A percentile compares a stretch with the other conserved stretches of the same genome.
phyloP scores from a whole-genome alignment of 2,329 filamentous ascomycete genomes.

The Sclerotinia trifoliorum region DNA sequence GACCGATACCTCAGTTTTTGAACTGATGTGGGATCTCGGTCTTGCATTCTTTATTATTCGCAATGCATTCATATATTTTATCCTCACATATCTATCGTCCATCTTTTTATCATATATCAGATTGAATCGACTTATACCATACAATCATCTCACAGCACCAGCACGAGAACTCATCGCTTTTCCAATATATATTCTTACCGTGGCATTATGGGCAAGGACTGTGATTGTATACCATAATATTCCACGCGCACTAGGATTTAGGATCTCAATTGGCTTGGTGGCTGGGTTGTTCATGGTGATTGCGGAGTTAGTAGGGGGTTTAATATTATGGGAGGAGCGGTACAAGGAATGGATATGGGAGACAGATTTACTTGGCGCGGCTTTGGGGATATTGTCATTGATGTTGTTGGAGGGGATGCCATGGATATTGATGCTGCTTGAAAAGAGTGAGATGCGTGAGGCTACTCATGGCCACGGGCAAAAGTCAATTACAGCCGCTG shows the following conservation, averaged over 20 bases:
- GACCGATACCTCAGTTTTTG: slow-evolving; percentile 41
- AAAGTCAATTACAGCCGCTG: slow-evolving; percentile 26
- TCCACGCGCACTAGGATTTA: slow-evolving; percentile 36
- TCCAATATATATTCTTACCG: slow-evolving; percentile 28
- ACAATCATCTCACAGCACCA: slow-evolving; percentile 29
- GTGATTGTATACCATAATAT: slow-evolving; percentile 37
- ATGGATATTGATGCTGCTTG: slow-evolving; percentile 35
- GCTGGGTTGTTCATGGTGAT: slow-evolving; percentile 34
- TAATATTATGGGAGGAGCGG: slow-evolving; percentile 32
- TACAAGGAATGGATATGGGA: slow-evolving; percentile 31
- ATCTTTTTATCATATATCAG: slow-evolving; percentile 26
- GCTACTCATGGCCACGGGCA: slow-evolving; percentile 34
- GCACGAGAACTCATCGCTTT: slow-evolving; percentile 27
- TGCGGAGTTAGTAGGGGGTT: slow-evolving; percentile 27
- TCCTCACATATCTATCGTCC: slow-evolving; percentile 35
- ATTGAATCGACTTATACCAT: slow-evolving; percentile 25
- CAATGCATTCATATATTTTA: slow-evolving; percentile 40
- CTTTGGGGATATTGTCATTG: slow-evolving; percentile 24
- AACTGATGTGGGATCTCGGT: slow-evolving; percentile 43
- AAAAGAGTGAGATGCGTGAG: slow-evolving; percentile 38
- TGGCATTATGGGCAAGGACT: slow-evolving; percentile 33
- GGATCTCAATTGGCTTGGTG: slow-evolving; percentile 38
- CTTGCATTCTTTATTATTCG: slow-evolving; percentile 42
- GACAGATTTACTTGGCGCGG: slow-evolving; percentile 25
- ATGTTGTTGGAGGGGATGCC: slow-evolving; percentile 35